Base-by-base conservation (phyloP, 352 stramenopile species). In the Phytophthora melonis region DNA sequence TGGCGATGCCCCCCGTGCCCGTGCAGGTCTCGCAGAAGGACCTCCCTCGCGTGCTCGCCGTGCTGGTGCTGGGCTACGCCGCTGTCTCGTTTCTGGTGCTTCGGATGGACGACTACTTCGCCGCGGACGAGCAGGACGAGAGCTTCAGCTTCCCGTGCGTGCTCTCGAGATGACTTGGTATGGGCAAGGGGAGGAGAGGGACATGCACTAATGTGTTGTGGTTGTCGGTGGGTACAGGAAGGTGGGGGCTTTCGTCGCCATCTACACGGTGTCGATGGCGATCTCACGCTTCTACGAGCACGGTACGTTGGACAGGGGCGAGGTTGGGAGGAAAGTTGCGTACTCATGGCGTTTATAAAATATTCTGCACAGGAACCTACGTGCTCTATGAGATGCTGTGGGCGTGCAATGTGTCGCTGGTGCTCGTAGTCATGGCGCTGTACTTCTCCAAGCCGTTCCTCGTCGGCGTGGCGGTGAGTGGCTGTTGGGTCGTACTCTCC, bases 381-480 rank as follows among this genome's bases (percentile, higher is more conserved):
- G 79, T 90, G 13, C 30, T 95, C 14, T 95, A 93, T 60, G 89
- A 96, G 58, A 76, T 85, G 62, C 74, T 96, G 34, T 96, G 89
- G 89, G 89, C 78, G 19, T 96, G 89, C 80, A 96, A 96, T 68
- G 77, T 93, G 34, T 87, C 88, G 34, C 79, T 95, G 23, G 75
- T 89, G 50, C 68, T 96, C 16, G 82, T 91, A 34, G 79, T 89
- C 61, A 65, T 93, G 68, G 87, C 78, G 1, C 76, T 94, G 1
- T 91, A 89, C 60, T 71, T 93, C 3, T 89, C 77, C 50, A 94
- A 94, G 56, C 93, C 93, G 0, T 90, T 95, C 49, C 79, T 98
- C 21, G 84, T 96, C 18, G 86, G 91, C 53, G 74, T 93, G 41
- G 83, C 88, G 47, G 87, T 92, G 58, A 58, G 84, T 82, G 6